Evolutionary conservation across 352 stramenopile species (phyloP), one percentile per base, ranked within the genome.

Genomic region (Globisporangium solare): DNA sequence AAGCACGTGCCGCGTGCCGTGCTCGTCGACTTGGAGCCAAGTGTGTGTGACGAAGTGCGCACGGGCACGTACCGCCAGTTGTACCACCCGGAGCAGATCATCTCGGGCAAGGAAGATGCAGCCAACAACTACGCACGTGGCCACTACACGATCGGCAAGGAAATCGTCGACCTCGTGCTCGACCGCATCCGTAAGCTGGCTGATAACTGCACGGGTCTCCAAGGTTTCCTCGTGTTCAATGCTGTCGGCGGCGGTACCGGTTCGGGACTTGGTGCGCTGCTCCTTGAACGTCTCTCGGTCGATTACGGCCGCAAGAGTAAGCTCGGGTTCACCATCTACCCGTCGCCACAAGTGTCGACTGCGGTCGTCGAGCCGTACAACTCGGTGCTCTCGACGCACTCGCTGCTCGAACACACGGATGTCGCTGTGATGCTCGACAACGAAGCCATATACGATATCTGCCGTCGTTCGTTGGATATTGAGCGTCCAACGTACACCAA

Each of bases 221-320:
- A 99, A 76, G 97, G 97, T 27, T 99, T 99, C 88, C 75, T 98
- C 13, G 88, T 99, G 56, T 98, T 99, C 81, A 97, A 99, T 68
- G 92, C 97, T 17, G 98, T 98, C 15, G 97, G 97, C 47, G 97
- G 97, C 52, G 97, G 97, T 53, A 99, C 97, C 47, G 96, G 97
- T 58, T 99, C 97, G 46, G 97, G 97, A 73, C 83, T 99, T 8
- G 97, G 97, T 61, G 96, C 95, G 35, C 85, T 99, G 48, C 76
- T 99, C 54, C 86, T 99, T 8, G 95, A 99, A 71, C 91, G 95
- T 59, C 75, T 99, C 15, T 97, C 88, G 14, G 96, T 99, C 49
- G 97, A 99, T 75, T 99, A 99, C 73, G 94, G 94, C 42, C 92
- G 95, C 70, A 99, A 99, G 82, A 98, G 92, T 55, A 99, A 99